A percentile compares a stretch with the other conserved stretches of the same genome.
Conservation (phyloP, 768 basidiomycete species). For the Lepiota venenata region DNA sequence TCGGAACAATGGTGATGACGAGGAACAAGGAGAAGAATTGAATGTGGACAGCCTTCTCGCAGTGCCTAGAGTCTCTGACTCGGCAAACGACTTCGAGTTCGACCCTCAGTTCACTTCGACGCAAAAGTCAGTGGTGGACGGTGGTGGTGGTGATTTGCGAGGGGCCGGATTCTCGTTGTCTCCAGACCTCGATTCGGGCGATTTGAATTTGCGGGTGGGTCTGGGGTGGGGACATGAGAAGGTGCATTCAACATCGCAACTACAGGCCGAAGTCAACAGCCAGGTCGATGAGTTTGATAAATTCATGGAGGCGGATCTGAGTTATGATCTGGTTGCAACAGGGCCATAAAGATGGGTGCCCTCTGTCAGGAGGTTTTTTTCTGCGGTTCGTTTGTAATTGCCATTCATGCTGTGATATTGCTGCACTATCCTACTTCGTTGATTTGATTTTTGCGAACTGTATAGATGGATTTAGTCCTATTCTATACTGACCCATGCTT, state of each 20-base stretch:
- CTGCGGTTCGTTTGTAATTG: no score
- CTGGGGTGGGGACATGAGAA: not conserved
- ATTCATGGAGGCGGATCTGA: slow-evolving; percentile 53
- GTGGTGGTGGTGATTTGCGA: not conserved
- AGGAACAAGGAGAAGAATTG: slow-evolving; percentile 3
- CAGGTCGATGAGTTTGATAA: slow-evolving; percentile 48
- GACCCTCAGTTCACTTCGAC: slow-evolving; percentile 28
- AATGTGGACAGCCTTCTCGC: not conserved
- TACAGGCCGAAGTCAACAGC: slow-evolving; percentile 51
- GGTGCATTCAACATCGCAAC: slow-evolving; percentile 7
- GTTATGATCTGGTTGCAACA: slow-evolving; percentile 30
- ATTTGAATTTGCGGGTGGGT: not conserved
- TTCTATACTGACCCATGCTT: no score
- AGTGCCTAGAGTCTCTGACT: slow-evolving; percentile 2
- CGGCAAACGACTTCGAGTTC: slow-evolving; percentile 14
- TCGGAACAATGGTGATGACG: slow-evolving; percentile 16
- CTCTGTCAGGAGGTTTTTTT: no score
- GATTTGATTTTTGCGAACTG: no score
- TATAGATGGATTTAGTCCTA: no score
- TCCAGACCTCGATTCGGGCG: not conserved
- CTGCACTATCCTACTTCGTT: no score
- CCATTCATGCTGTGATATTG: no score
- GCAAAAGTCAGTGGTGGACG: slow-evolving; percentile 18
- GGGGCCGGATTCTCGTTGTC: not conserved
- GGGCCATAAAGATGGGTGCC: not conserved